Conservation (phyloP, 495 filamentous ascomycete genomes). For the Penicillium soppii region DNA sequence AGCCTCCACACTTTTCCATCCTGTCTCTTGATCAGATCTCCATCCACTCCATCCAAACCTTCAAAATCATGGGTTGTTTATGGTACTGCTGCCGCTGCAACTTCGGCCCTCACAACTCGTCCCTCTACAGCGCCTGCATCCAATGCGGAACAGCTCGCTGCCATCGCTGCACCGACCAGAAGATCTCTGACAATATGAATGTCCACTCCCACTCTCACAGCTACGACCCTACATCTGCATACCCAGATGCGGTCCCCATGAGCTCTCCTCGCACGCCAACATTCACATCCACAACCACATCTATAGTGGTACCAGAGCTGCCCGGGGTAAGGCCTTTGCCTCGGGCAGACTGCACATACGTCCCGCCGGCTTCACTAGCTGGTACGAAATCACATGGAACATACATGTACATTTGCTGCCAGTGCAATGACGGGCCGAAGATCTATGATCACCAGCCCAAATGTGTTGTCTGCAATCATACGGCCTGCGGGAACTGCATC, state of each 20-base stretch:
- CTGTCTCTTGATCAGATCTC: not conserved
- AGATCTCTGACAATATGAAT: slow-evolving; percentile 2
- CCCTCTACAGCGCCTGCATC: slow-evolving; percentile 28
- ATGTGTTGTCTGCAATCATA: slow-evolving; percentile 36
- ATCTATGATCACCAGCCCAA: slow-evolving; percentile 31
- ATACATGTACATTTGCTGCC: slow-evolving; percentile 41
- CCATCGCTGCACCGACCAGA: slow-evolving; percentile 17
- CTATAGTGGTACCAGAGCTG: slow-evolving; percentile 7
- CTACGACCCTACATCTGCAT: slow-evolving; percentile 17
- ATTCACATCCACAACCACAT: slow-evolving; percentile 5
- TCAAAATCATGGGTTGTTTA: slow-evolving; percentile 19
- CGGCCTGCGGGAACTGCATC: slow-evolving; percentile 27
- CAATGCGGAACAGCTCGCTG: slow-evolving; percentile 23
- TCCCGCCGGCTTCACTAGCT: not conserved
- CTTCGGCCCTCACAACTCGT: slow-evolving; percentile 28
- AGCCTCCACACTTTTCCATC: not conserved
- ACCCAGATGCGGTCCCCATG: slow-evolving; percentile 14
- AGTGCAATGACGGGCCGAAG: slow-evolving; percentile 42
- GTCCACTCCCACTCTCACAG: slow-evolving; percentile 6
- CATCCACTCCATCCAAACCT: not conserved
- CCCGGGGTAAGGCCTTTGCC: slow-evolving; percentile 12
- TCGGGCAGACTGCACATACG: not conserved
- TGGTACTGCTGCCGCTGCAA: slow-evolving; percentile 38
- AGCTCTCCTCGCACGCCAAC: slow-evolving; percentile 4
- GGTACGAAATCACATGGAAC: slow-evolving; percentile 1